Evolutionary conservation across 352 stramenopile species (phyloP), one percentile per base, ranked within the genome.

Genomic region (Phytophthora palmivora): DNA sequence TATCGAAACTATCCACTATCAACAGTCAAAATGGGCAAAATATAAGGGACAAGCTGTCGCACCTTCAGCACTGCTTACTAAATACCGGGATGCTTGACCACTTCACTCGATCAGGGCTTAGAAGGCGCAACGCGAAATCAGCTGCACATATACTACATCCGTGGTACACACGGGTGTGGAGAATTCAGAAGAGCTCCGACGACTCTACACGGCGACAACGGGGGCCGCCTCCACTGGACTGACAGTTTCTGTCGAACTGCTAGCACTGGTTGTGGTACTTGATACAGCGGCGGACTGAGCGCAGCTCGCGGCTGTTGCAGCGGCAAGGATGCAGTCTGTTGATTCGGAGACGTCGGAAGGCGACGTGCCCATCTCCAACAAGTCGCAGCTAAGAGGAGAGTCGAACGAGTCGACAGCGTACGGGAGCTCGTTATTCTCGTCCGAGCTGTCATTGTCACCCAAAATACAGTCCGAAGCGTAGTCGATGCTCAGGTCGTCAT

Each of bases 401-500:
- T 87, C 76, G 48, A 86, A 88, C 44, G 75, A 79, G 42, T 91
- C 81, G 34, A 87, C 77, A 24, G 70, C 62, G 59, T 88, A 88
- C n/a, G 76, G 77, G 38, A 89, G 66, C 64, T 88, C 74, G 45
- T 84, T 84, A 49, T 66, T 80, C 54, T 81, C 73, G 37, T 84
- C 74, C 7, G 75, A 71, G 61, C 72, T 72, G 26, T 75, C 64
- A 26, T 82, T 59, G 58, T 92, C 83, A 28, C 84, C 82, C 34
- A 89, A 60, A 24, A 90, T 91, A 51, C 77, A 89, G 67, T 92
- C 81, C 2, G 72, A 80, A 15, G 73, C 72, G 70, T 89, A 92
- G 62, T 89, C 84, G 56, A 83, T 67, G 47, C 45, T 73, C 56
- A 91, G 57, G 63, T 89, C 78, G 39, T 91, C 79, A 54, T 91